Base-by-base conservation (phyloP, 2,329 filamentous ascomycete genomes). In the Fusarium pseudoanthophilum region DNA sequence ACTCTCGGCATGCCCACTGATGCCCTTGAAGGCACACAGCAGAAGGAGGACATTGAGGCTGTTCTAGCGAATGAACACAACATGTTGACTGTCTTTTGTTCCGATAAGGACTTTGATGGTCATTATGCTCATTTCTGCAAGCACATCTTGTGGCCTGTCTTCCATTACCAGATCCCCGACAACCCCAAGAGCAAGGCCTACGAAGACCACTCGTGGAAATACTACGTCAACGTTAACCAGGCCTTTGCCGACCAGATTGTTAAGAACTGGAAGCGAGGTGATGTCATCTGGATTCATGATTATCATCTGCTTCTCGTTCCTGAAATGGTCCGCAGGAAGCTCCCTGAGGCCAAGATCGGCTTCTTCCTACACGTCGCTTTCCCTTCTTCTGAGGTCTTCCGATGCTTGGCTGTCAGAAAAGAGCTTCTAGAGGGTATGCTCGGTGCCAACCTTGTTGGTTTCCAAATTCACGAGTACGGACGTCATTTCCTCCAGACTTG, bases 181-280 rank as follows among this genome's bases (percentile, higher is more conserved):
- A 97, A 97, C 80, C 95, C 95, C 32, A 97, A 97, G 87, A 98
- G 95, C 89, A 98, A 98, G 82, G 95, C 95, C 1, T 98, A 97
- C 81, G 93, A 97, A 81, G 95, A 98, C 77, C 95, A 98, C 82
- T 98, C 95, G 1, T 98, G 95, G 94, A 89, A 95, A 75, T 97
- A 94, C 85, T 98, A 98, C 78, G 92, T 95, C 79, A 94, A 93
- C 60, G 89, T 98, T 79, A 98, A 98, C 84, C 92, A 96, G 81
- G 94, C 92, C 7, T 98, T 98, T 83, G 95, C 95, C 37, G 93
- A 98, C 80, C 92, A 92, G 80, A 95, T 98, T 66, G 87, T 97
- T 53, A 92, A 92, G 81, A 94, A 95, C 83, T 98, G 95, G 92
- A 98, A 97, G 85, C 91, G 92, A 34, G 95, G 94, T 46, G 96